These are phyloP conservation scores for Lithospermum erythrorhizon DNA, from an alignment of 257 asterid genomes.

Conservation along the genomic window DNA sequence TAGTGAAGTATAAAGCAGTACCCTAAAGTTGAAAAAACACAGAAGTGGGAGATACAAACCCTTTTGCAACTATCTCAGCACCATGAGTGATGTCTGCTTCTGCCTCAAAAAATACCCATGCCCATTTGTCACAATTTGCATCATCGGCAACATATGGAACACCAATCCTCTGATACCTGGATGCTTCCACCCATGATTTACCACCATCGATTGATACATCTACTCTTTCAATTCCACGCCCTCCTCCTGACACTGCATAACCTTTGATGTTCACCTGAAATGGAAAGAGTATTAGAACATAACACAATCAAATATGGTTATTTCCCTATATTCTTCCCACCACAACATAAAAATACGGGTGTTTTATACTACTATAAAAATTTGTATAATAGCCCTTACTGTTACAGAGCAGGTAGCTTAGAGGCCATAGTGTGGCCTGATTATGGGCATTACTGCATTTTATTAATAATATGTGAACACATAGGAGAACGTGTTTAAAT, in stretches of 20 bases:
- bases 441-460: too few relatives aligned
- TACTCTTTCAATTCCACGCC: slow-evolving; percentile 92
- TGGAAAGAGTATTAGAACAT: neutral
- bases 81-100: slow-evolving; percentile 50
- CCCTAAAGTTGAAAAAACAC: neutral
- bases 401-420: too few relatives aligned
- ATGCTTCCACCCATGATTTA: slow-evolving; percentile 86
- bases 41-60: slow-evolving; percentile 26
- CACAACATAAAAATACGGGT: too few relatives aligned
- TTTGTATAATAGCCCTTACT: too few relatives aligned
- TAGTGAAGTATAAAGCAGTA: neutral
- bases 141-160: slow-evolving; percentile 53
- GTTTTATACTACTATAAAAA: too few relatives aligned
- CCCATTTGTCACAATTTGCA: slow-evolving; percentile 77
- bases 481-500: neutral
- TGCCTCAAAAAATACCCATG: slow-evolving; percentile 89
- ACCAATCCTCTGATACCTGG: slow-evolving; percentile 61
- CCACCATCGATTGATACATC: slow-evolving; percentile 84
- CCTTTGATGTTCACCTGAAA: slow-evolving; percentile 74
- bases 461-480: too few relatives aligned
- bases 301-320: too few relatives aligned
- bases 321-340: too few relatives aligned
- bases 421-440: too few relatives aligned
- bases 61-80: slow-evolving; percentile 85
- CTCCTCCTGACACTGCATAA: slow-evolving; percentile 94